phyloP scores from a whole-genome alignment of 1,139 yeast genomes.

The Sugiyamaella sp. region DNA sequence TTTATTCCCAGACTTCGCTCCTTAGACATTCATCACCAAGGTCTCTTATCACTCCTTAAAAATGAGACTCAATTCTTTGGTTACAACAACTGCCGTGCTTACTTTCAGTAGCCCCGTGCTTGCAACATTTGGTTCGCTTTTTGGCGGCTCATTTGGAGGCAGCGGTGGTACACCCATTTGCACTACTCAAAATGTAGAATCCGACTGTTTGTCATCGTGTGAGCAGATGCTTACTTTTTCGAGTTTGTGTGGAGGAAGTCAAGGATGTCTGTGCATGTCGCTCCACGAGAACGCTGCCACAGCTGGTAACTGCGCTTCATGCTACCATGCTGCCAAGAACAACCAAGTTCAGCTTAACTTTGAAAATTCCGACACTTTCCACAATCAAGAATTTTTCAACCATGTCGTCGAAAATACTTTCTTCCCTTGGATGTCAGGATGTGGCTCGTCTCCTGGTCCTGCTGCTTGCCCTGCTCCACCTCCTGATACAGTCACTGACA shows the following conservation, averaged over 20 bases:
- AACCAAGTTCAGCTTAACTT: conserved; percentile 28
- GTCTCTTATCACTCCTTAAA: conserved; percentile 13
- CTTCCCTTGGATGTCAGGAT: conserved; percentile 29
- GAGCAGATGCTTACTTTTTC: conserved; percentile 28
- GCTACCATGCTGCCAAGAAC: conserved; percentile 27
- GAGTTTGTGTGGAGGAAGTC: conserved; percentile 27
- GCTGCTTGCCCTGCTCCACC: conserved; percentile 12
- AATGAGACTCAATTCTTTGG: conserved; percentile 12
- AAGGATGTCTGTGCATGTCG: conserved; percentile 26
- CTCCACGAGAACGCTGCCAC: conserved; percentile 22
- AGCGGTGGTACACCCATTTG: conserved; percentile 8
- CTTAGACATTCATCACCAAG: not conserved
- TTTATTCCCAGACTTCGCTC: not conserved
- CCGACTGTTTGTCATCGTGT: conserved; percentile 34
- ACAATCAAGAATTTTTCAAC: conserved; percentile 27
- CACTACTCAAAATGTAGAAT: conserved; percentile 19
- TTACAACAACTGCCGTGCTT: conserved; percentile 12
- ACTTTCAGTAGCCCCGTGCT: conserved; percentile 2
- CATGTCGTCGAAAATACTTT: conserved; percentile 32
- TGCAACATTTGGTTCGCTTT: conserved; percentile 17
- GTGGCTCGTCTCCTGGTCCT: conserved; percentile 22
- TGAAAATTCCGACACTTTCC: conserved; percentile 29
- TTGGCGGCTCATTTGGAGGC: conserved; percentile 13
- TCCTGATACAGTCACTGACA: conserved; percentile 12
- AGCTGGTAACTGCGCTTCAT: conserved; percentile 30